Conservation (phyloP, 1,139 yeast genomes). For the Suhomyces maxii region DNA sequence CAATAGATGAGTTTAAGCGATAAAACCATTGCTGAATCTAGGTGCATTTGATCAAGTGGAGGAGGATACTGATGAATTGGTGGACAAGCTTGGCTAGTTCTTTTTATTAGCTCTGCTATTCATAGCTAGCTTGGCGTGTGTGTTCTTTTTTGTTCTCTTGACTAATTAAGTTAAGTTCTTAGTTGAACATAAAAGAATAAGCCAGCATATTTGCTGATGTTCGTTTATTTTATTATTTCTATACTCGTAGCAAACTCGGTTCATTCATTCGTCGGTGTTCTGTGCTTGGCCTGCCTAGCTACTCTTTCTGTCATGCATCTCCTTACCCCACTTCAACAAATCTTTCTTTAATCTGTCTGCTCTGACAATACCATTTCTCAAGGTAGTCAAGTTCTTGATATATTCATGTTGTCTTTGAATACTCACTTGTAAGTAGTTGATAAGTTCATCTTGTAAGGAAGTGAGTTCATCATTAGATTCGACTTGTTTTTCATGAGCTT, state of each 20-base stretch:
- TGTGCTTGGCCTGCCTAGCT: constrained; percentile 4
- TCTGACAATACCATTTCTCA: constrained; percentile 73
- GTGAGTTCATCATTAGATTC: constrained; percentile 29
- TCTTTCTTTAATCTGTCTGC: constrained; percentile 74
- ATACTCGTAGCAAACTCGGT: too few species aligned
- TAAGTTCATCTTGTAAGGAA: constrained; percentile 40
- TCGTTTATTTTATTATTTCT: background rate
- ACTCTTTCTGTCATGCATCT: constrained; percentile 69
- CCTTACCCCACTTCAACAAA: constrained; percentile 79
- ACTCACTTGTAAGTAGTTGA: constrained; percentile 48
- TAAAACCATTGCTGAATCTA: background rate
- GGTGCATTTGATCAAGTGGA: too few species aligned
- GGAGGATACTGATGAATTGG: too few species aligned
- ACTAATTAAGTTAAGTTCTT: too few species aligned
- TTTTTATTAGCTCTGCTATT: too few species aligned
- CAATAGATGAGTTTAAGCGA: background rate
- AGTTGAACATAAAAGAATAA: too few species aligned
- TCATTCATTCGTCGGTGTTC: background rate
- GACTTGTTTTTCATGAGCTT: constrained; percentile 33
- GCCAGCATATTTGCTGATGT: too few species aligned
- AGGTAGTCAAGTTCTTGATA: constrained; percentile 68
- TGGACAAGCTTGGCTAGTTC: too few species aligned
- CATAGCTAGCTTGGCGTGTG: too few species aligned
- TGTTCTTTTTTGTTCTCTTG: too few species aligned
- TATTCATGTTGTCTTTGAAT: constrained; percentile 90